Conservation (phyloP, 345 rosid genomes). For the Sapria himalayana region DNA sequence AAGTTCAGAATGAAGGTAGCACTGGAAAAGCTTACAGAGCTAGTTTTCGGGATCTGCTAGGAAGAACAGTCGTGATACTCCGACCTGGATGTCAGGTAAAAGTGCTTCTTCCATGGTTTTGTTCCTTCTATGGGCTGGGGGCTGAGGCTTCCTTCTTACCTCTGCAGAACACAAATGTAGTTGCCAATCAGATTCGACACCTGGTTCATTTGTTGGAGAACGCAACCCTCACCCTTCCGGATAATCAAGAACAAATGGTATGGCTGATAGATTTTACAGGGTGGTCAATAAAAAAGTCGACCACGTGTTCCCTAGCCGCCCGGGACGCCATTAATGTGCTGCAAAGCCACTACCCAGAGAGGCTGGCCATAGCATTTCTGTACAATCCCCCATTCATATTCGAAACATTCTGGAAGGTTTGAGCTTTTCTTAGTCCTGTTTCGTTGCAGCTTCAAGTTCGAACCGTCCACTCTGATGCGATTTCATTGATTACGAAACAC, state of each 20-base stretch:
- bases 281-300: slow-evolving; percentile 58
- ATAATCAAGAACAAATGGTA: slow-evolving; percentile 77
- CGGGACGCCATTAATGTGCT: slow-evolving; percentile 49
- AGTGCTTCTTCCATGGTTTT: too few species aligned
- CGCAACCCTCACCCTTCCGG: slow-evolving; percentile 75
- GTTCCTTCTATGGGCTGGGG: too few species aligned
- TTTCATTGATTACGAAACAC: too few species aligned
- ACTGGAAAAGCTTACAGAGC: slow-evolving; percentile 84
- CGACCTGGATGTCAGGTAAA: slow-evolving; percentile 90
- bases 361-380: slow-evolving; percentile 71
- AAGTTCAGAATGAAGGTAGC: slow-evolving; percentile 73
- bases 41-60: slow-evolving; percentile 62
- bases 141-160: too few species aligned
- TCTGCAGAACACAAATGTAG: slow-evolving; percentile 62
- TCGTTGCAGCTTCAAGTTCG: neutral
- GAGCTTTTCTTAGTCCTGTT: slow-evolving; percentile 1
- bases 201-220: slow-evolving; percentile 80
- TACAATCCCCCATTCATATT: slow-evolving; percentile 87
- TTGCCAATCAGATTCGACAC: slow-evolving; percentile 56
- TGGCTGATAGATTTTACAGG: slow-evolving; percentile 92
- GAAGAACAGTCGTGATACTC: slow-evolving; percentile 67
- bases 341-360: slow-evolving; percentile 89
- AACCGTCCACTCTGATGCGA: neutral
- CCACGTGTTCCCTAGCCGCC: slow-evolving; percentile 57
- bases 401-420: slow-evolving; percentile 97